Conservation (phyloP, 441 rosid species). For the Populus hybrid region DNA sequence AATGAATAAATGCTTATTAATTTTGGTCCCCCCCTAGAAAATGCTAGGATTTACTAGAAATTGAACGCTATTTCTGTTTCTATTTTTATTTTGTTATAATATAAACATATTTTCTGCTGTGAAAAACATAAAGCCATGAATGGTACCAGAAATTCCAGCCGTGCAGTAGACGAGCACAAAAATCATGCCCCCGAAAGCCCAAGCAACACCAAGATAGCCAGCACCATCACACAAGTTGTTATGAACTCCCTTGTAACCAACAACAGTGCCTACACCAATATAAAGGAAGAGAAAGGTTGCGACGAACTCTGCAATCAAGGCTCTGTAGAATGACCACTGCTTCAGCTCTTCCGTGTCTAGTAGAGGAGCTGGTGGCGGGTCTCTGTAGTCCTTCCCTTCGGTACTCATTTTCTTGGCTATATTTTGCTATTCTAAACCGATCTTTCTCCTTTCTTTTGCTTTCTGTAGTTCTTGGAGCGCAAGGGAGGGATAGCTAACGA, state of each 20-base stretch:
- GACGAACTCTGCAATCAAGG: constrained; percentile 65
- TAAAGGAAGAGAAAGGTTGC: constrained; percentile 74
- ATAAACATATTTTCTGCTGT: too few relatives aligned
- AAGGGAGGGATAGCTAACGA: too few relatives aligned
- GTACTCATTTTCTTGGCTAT: too few relatives aligned
- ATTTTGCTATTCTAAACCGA: too few relatives aligned
- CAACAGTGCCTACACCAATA: constrained; percentile 55
- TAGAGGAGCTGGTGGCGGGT: constrained; percentile 71
- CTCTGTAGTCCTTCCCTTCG: constrained; percentile 53
- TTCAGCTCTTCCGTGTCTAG: constrained; percentile 43
- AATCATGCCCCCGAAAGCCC: constrained; percentile 82
- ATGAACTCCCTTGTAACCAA: constrained; percentile 43
- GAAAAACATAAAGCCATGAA: too few relatives aligned
- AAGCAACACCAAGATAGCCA: constrained; percentile 67
- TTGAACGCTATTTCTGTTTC: too few relatives aligned
- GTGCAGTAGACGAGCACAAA: constrained; percentile 76
- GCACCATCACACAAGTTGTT: constrained; percentile 45
- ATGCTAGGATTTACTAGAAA: too few relatives aligned
- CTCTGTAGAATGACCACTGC: constrained; percentile 1
- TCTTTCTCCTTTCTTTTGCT: too few relatives aligned
- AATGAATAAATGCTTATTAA: too few relatives aligned
- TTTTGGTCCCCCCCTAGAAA: too few relatives aligned
- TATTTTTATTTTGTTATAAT: too few relatives aligned
- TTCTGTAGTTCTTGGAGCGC: too few relatives aligned
- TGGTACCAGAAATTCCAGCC: constrained; percentile 58